Evolutionary conservation across 768 basidiomycete species (phyloP).

Genomic region (Boletus speciosus): DNA sequence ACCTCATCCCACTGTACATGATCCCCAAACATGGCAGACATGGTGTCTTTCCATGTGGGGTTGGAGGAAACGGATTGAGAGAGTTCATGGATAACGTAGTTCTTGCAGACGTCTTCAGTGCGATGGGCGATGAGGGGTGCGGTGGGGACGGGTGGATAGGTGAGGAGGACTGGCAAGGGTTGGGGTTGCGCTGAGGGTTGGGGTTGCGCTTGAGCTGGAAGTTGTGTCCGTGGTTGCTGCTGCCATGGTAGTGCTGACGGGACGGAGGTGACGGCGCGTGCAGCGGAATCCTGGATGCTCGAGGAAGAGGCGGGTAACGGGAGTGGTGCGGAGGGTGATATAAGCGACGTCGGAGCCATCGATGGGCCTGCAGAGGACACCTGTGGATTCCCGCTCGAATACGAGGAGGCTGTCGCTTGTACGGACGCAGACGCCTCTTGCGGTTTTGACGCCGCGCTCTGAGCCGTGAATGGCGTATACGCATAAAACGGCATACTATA

Average conservation of each 20-base stretch:
- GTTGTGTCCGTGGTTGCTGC: neutral
- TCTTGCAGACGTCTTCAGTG: slow-evolving; percentile 55
- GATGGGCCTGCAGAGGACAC: neutral
- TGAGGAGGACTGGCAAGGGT: slow-evolving; percentile 4
- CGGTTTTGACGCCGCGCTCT: slow-evolving; percentile 8
- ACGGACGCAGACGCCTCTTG: neutral
- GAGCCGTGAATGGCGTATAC: slow-evolving; percentile 17
- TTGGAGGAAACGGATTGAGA: slow-evolving; percentile 44
- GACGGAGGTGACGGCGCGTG: neutral
- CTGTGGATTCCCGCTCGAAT: neutral
- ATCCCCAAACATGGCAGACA: slow-evolving; percentile 81
- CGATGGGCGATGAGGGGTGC: slow-evolving; percentile 27
- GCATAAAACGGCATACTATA: slow-evolving; percentile 27
- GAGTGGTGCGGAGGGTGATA: neutral
- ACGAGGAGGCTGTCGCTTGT: neutral
- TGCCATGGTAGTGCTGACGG: neutral
- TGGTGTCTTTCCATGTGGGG: slow-evolving; percentile 67
- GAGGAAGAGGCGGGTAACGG: neutral
- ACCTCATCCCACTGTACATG: slow-evolving; percentile 79
- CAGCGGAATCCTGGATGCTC: neutral
- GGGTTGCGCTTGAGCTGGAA: neutral
- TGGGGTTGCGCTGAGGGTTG: neutral
- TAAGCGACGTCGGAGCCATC: neutral
- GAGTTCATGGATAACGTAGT: slow-evolving; percentile 67
- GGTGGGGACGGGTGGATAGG: slow-evolving; percentile 11